phyloP scores from a whole-genome alignment of 2,329 filamentous ascomycete species.

The Paecilomyces niveus region DNA sequence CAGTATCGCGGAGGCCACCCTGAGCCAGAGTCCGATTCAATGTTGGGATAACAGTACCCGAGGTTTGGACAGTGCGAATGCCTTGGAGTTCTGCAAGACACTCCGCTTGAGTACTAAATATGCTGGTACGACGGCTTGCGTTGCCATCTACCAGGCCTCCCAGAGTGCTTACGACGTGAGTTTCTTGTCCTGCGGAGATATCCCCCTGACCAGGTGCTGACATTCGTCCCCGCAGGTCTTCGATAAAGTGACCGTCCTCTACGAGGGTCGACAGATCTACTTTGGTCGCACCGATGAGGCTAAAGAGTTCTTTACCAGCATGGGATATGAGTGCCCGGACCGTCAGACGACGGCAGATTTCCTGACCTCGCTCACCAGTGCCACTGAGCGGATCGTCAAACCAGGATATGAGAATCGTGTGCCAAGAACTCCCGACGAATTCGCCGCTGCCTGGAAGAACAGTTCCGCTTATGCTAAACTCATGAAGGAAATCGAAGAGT shows the following conservation, averaged over 20 bases:
- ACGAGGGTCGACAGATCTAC: constrained; percentile 65
- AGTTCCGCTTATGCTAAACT: constrained; percentile 40
- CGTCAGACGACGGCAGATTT: constrained; percentile 61
- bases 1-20: constrained; percentile 40
- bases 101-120: constrained; percentile 45
- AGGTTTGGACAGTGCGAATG: constrained; percentile 49
- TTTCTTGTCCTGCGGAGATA: not conserved
- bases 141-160: constrained; percentile 52
- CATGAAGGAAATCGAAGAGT: constrained; percentile 33
- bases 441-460: constrained; percentile 49
- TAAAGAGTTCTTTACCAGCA: constrained; percentile 54
- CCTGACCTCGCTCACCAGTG: constrained; percentile 58
- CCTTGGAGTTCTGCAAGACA: constrained; percentile 50
- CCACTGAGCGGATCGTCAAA: constrained; percentile 47
- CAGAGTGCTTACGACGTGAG: constrained; percentile 43
- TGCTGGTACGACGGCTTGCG: constrained; percentile 42
- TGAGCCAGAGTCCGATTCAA: not conserved
- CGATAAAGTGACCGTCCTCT: constrained; percentile 60
- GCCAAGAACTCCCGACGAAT: constrained; percentile 63
- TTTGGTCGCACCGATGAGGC: constrained; percentile 55
- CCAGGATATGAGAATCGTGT: constrained; percentile 55
- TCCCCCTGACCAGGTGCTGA: not conserved
- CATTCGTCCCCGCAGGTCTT: constrained; percentile 44
- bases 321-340: constrained; percentile 57
- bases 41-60: constrained; percentile 46